Evolutionary conservation across 2,329 filamentous ascomycete species (phyloP).

Genomic region (Neonectria neomacrospora): DNA sequence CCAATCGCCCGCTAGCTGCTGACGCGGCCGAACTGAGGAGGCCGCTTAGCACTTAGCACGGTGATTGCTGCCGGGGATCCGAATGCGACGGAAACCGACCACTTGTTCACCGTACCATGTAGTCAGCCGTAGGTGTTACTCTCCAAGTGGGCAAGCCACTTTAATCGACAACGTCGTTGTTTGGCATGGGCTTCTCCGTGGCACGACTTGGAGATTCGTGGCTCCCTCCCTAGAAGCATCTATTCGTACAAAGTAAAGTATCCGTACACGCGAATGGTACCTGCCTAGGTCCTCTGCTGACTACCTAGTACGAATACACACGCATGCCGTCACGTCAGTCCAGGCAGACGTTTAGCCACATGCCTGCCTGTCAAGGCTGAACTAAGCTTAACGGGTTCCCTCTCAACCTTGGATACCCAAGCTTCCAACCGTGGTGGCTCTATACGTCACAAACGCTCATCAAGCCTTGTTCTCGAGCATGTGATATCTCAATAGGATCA

Average conservation of each 20-base stretch:
- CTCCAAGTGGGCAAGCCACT: too few species aligned
- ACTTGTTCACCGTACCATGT: not conserved
- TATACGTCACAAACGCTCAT: too few species aligned
- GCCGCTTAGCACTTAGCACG: slow-evolving; percentile 8
- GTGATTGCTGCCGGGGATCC: slow-evolving; percentile 19
- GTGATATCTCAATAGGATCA: too few species aligned
- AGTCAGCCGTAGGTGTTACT: too few species aligned
- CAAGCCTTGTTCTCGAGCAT: too few species aligned
- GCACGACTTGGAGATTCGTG: slow-evolving; percentile 12
- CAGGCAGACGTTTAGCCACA: slow-evolving; percentile 26
- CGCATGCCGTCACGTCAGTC: slow-evolving; percentile 20
- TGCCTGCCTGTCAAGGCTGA: slow-evolving; percentile 17
- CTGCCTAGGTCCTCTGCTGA: too few species aligned
- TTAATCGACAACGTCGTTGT: not conserved
- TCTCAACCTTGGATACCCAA: not conserved
- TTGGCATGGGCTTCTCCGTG: not conserved
- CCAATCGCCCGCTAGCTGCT: slow-evolving; percentile 28
- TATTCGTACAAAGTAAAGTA: not conserved
- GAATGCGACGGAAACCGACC: slow-evolving; percentile 2
- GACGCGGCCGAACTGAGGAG: slow-evolving; percentile 29
- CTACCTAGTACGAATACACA: not conserved
- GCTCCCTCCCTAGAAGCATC: not conserved
- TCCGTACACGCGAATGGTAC: not conserved
- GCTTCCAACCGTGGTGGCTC: not conserved
- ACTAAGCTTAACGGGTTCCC: slow-evolving; percentile 21